phyloP scores from a whole-genome alignment of 306 rosid genomes.

The Cucumis melo region DNA sequence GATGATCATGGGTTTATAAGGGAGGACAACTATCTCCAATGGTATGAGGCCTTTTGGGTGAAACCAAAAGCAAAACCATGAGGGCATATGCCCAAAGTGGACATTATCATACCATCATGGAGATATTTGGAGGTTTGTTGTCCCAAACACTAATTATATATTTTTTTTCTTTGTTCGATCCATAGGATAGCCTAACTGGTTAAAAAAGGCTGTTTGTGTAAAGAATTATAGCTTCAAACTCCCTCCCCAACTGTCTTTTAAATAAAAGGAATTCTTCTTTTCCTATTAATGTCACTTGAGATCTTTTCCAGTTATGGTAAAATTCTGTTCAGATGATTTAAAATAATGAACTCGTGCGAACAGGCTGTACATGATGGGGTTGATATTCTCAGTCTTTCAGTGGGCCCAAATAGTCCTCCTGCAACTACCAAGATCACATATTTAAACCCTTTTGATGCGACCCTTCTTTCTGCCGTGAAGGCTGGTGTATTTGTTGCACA shows the following conservation, averaged over 20 bases:
- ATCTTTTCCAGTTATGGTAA: not conserved
- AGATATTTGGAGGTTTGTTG: no score
- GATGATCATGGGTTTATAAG: no score
- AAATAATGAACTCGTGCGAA: constrained; percentile 6
- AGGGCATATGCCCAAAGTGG: no score
- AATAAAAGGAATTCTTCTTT: not conserved
- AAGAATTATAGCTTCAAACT: not conserved
- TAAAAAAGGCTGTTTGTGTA: not conserved
- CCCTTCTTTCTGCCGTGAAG: constrained; percentile 98
- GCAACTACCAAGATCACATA: constrained; percentile 74
- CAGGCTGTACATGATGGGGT: constrained; percentile 99
- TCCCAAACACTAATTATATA: not conserved
- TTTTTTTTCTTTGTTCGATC: not conserved
- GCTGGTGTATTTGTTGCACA: constrained; percentile 99
- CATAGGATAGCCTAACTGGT: not conserved
- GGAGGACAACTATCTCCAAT: no score
- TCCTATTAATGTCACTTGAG: not conserved
- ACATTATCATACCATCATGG: no score
- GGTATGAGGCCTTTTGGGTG: no score
- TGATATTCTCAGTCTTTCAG: constrained; percentile 97
- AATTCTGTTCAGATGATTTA: not conserved
- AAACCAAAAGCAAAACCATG: no score
- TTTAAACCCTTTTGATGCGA: constrained; percentile 94
- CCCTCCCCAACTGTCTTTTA: not conserved
- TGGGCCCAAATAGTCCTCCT: constrained; percentile 96